Base-by-base conservation (phyloP, 768 basidiomycete genomes). In the Pleurotus giganteus region DNA sequence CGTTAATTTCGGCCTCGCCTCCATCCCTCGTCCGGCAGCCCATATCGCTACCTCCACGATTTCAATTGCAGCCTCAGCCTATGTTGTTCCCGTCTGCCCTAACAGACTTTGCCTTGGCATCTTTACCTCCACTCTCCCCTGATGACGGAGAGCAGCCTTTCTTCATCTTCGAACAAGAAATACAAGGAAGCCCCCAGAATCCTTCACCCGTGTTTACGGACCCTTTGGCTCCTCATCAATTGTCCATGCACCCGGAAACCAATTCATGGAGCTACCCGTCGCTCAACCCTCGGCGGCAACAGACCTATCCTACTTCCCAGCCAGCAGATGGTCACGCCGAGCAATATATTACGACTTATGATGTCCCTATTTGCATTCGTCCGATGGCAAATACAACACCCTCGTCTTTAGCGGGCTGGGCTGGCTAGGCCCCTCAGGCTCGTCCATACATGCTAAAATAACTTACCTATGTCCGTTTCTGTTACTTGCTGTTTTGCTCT, bases 361-460 rank as follows among this genome's bases (percentile, higher is more conserved):
- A 45, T 12, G 26, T 28, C 11, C 31, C 31, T 32, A 36, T 17
- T 19, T 51, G 21, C 27, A 15, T 15, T 12, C 49, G 26, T 4
- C 49, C 49, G n/a, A 32, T 51, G 15, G 26, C 27, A 5, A 31
- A 15, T 15, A 51, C 29, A n/a, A 36, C 49, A 34, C n/a, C 31
- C 53, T 75, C 73, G n/a, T 79, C 77, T 4, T 67, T 79, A 49
- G 77, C 73, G 15, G 76, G 76, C 1, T 78, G 77, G 77, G 77
- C 80, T 39, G 77, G 77, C 11, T 76, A 66, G 71, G 56, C 34
- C n/a, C 9, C n/a, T 9, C n/a, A 11, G n/a, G n/a, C n/a, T n/a
- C n/a, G n/a, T n/a, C n/a, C n/a, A n/a, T n/a, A n/a, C n/a, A n/a
- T n/a, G n/a, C n/a, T n/a, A n/a, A n/a, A n/a, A n/a, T n/a, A n/a